A percentile compares a stretch with the other conserved stretches of the same genome.
Conservation (phyloP, 257 asterid genomes). For the Salvia splendens region DNA sequence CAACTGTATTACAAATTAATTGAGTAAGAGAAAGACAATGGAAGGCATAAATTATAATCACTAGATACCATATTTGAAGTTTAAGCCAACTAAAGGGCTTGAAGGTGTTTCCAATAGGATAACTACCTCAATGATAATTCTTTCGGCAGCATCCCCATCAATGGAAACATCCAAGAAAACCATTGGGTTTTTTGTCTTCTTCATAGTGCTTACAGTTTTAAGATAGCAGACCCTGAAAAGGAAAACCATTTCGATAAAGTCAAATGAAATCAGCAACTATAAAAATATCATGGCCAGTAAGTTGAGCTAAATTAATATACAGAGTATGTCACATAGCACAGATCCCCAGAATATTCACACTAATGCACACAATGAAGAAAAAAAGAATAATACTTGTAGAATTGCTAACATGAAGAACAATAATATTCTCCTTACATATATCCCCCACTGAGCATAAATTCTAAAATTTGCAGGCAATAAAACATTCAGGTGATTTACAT, state of each 20-base stretch:
- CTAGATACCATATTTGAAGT: neutral
- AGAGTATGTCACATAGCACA: constrained; percentile 1
- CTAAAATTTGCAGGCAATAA: neutral
- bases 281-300: constrained; percentile 8
- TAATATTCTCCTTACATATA: neutral
- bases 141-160: constrained; percentile 66
- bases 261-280: constrained; percentile 1
- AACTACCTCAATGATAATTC: constrained; percentile 75
- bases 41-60: constrained; percentile 17
- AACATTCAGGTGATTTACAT: neutral
- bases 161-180: constrained; percentile 83
- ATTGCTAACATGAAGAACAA: constrained; percentile 4
- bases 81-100: constrained; percentile 12
- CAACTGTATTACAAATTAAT: constrained; percentile 52
- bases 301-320: constrained; percentile 2
- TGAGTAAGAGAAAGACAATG: constrained; percentile 23
- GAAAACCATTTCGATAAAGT: too few relatives aligned
- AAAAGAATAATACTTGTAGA: neutral
- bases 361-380: constrained; percentile 10
- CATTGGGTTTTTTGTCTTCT: constrained; percentile 62
- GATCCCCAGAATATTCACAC: constrained; percentile 5
- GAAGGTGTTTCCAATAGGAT: constrained; percentile 10
- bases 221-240: constrained; percentile 21
- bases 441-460: neutral
- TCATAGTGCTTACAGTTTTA: constrained; percentile 46